Base-by-base conservation (phyloP, 176 grass and related monocot species). In the Bonia amplexicaulis region DNA sequence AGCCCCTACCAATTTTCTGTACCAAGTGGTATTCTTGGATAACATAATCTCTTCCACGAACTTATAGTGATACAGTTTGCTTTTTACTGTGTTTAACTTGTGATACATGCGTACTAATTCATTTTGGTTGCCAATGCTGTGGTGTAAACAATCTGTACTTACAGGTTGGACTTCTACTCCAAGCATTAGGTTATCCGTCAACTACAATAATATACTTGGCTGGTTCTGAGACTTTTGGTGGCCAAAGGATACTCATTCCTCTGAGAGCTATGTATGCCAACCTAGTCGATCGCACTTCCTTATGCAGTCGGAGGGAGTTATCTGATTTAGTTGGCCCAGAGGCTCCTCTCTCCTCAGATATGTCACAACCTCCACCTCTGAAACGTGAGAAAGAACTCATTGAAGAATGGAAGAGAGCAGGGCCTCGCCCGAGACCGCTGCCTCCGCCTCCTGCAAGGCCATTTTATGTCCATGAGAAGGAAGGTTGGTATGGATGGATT, bases 401-500 rank as follows among this genome's bases (percentile, higher is more conserved):
- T 88, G 93, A 94, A 74, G 93, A 88, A 66, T 99, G 97, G 97
- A 99, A 94, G 76, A 90, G 59, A 73, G 90, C 86, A 84, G 97
- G 93, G 29, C 91, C 97, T 73, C 90, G 97, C 20, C 93, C 97
- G 26, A 89, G 96, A 55, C 93, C 97, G 0, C 84, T 92, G 44
- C 97, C 97, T 80, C 97, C 97, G 31, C 97, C 97, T 83, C 97
- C 97, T 27, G 93, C 91, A 54, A 91, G 97, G 75, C 97, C 97
- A 27, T 96, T 96, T 72, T 99, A 99, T 85, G 87, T 81, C 8
- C 93, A 99, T 68, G 97, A 99, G 78, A 99, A 99, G 76, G 88
- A 89, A 89, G 97, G 93, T 12, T 99, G 97, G 97, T 99, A 99
- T 89, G 97, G 97, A 35, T 99, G 97, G 97, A 92, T 99, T 82